Evolutionary conservation across 2,329 filamentous ascomycete species (phyloP).

Genomic region (Ceratocystis cacaofunesta): DNA sequence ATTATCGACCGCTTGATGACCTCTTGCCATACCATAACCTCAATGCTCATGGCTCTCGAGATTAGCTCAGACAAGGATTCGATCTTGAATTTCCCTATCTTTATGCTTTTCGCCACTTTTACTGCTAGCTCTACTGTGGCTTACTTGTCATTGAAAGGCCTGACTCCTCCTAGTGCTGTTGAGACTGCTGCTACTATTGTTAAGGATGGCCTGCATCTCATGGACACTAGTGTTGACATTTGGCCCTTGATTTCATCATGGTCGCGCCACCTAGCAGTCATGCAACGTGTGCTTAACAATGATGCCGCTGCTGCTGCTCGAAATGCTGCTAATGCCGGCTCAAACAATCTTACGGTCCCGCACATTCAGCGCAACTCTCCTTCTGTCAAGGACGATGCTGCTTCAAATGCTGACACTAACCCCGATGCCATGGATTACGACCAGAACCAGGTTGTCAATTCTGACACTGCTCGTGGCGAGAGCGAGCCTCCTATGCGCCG

Average conservation of each 20-base stretch:
- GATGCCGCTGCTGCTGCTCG: slow-evolving; percentile 29
- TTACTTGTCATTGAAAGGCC: slow-evolving; percentile 46
- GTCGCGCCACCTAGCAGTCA: slow-evolving; percentile 45
- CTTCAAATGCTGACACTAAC: slow-evolving; percentile 40
- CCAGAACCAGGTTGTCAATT: slow-evolving; percentile 28
- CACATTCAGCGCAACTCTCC: slow-evolving; percentile 24
- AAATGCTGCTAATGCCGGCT: slow-evolving; percentile 22
- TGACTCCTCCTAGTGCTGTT: slow-evolving; percentile 40
- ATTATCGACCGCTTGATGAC: slow-evolving; percentile 42
- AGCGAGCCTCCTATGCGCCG: slow-evolving; percentile 38
- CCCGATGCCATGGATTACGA: slow-evolving; percentile 45
- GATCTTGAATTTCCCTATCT: slow-evolving; percentile 46
- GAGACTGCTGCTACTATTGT: slow-evolving; percentile 44
- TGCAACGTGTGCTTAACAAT: slow-evolving; percentile 45
- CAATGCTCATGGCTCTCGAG: slow-evolving; percentile 41
- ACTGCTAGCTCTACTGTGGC: slow-evolving; percentile 46
- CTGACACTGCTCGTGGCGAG: slow-evolving; percentile 32
- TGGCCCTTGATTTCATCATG: slow-evolving; percentile 46
- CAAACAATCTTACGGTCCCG: slow-evolving; percentile 19
- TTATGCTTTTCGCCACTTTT: slow-evolving; percentile 49
- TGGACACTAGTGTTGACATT: slow-evolving; percentile 42
- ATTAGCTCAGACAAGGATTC: slow-evolving; percentile 41
- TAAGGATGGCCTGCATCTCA: slow-evolving; percentile 42
- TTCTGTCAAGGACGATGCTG: slow-evolving; percentile 39
- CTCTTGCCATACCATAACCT: slow-evolving; percentile 43